Conservation (phyloP, 2,329 filamentous ascomycete genomes). For the Colletotrichum somersetense region DNA sequence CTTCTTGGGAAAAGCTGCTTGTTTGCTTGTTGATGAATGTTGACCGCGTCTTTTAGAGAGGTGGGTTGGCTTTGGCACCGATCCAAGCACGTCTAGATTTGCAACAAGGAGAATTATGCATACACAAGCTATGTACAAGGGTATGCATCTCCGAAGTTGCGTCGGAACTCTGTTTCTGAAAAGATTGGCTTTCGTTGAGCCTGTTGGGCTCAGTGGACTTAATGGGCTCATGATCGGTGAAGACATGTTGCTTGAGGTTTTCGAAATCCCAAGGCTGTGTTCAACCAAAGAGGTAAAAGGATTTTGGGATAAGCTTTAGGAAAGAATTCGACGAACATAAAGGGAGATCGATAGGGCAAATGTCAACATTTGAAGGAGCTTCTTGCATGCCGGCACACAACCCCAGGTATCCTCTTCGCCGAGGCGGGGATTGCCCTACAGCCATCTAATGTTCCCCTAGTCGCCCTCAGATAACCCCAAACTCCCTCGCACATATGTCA, state of each 20-base stretch:
- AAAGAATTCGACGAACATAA: conserved; percentile 16
- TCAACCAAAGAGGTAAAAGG: conserved; percentile 21
- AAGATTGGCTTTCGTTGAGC: conserved; percentile 25
- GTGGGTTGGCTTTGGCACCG: conserved; percentile 45
- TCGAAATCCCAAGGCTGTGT: conserved; percentile 10
- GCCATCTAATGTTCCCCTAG: neutral
- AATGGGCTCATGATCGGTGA: conserved; percentile 35
- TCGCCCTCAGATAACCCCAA: conserved; percentile 1
- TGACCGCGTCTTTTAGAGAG: conserved; percentile 40
- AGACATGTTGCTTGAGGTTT: conserved; percentile 20
- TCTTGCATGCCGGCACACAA: conserved; percentile 20
- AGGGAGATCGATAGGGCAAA: conserved; percentile 11
- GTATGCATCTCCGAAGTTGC: conserved; percentile 61
- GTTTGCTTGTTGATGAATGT: conserved; percentile 43
- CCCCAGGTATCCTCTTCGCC: neutral
- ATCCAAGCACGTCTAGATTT: conserved; percentile 57
- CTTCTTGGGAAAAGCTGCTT: conserved; percentile 69
- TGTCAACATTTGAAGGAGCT: conserved; percentile 24
- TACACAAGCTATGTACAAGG: conserved; percentile 59
- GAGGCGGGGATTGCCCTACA: conserved; percentile 23
- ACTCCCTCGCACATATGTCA: conserved; percentile 3
- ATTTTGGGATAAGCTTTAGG: conserved; percentile 21
- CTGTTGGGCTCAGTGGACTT: conserved; percentile 28
- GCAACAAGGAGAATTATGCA: conserved; percentile 61
- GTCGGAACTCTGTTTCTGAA: conserved; percentile 58